Base-by-base conservation (phyloP, 345 rosid species). In the Stellera chamaejasme region DNA sequence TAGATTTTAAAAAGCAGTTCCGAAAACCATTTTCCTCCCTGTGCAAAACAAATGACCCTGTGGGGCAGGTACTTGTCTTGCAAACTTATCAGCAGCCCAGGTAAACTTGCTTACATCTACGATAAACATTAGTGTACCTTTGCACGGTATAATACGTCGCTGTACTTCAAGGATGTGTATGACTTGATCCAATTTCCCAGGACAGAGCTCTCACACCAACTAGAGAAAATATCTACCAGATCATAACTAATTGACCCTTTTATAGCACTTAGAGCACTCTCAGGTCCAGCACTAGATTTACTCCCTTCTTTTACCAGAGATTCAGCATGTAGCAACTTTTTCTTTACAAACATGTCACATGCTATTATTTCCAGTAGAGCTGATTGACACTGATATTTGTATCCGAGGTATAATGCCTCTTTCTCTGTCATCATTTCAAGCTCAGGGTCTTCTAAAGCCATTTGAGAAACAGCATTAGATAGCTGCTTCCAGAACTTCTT, bases 291-390 rank as follows among this genome's bases (percentile, higher is more conserved):
- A 53, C 75, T 78, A 13, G 28, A 59, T 32, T 56, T 75, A 58
- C 67, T 46, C 53, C 48, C 65, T 56, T 72, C 70, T 54, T 69
- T 73, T 57, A 64, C 48, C 43, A 70, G 77, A 10, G 79, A 76
- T 62, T 79, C 88, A 39, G 80, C 84, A 72, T 72, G 80, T 58
- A 75, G 60, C 72, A 83, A 59, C 69, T 83, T 93, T 67, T 85
- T 85, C 73, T 75, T 72, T 78, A 89, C 69, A 71, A 89, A 89
- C 69, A 87, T 65, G 61, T 89, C 87, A 61, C 68, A 77, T 50
- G 96, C 88, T 84, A 87, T 75, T 69, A 83, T 78, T 55, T 87
- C 96, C 79, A 93, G 71, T 44, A 87, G 70, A 66, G 83, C 68
- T 41, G 86, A 64, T 59, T 82, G 96, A 67, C 94, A 87, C 43